Base-by-base conservation (phyloP, 1,139 yeast genomes). In the Zygotorulaspora mrakii region DNA sequence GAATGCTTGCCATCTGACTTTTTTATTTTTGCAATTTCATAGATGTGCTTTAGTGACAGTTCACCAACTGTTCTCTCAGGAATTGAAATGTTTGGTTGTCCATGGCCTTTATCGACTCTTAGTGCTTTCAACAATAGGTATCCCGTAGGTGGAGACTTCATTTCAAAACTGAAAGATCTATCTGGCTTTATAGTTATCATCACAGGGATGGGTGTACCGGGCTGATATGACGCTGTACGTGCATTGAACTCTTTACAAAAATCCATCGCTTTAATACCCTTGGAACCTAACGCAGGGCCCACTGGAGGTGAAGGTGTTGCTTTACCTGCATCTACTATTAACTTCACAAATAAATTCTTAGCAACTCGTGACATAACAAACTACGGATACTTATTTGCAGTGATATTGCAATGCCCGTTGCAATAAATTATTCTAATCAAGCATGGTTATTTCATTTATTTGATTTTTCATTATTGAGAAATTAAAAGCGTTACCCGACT, bases 241-340 rank as follows among this genome's bases (percentile, higher is more conserved):
- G 98, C 98, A 63, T 94, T 91, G 71, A 94, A 94, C 64, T 91
- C 97, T 66, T 91, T 94, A 70, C 98, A 91, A 60, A 91, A 91
- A 64, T 94, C 98, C 57, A 91, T 94, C 49, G 98, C 97, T 64
- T 94, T 94, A 42, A 91, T 95, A 70, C 98, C 99, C 64, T 91
- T 89, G 45, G 98, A 91, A 51, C 98, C 99, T 42, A 91, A 71
- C 0, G 98, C 98, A 27, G 99, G 99, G 50, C 99, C 98, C 16
- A 91, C 97, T 5, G 99, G 99, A 24, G 99, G 99, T 1, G 96
- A 83, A 30, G 99, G 98, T 1, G 97, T 94, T 0, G 99, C 99
- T 62, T 88, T 88, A 5, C 97, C 97, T 3, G 98, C 98, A n/a
- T 94, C 96, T 4, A 91, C 97, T 43, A 91, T 81, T 50, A 91